These are phyloP conservation scores for Pseudevernia furfuracea DNA, from an alignment of 495 filamentous ascomycete genomes.

Conservation along the genomic window DNA sequence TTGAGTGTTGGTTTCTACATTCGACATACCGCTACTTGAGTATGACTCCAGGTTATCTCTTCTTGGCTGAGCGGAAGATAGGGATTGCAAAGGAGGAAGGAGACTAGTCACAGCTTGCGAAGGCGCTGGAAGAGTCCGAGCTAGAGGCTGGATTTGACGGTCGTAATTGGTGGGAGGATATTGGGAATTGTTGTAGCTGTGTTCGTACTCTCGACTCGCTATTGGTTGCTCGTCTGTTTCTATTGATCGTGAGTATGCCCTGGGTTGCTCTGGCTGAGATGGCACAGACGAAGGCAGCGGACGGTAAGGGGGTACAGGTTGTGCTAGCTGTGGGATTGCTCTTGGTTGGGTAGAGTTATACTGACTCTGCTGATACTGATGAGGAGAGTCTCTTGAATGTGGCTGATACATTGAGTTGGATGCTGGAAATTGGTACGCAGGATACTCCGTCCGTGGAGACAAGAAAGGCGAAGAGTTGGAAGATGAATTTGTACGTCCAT, in stretches of 20 bases:
- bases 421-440: slow-evolving; percentile 10
- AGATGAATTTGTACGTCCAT: slow-evolving; percentile 22
- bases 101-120: slow-evolving; percentile 13
- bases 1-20: slow-evolving; percentile 8
- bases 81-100: slow-evolving; percentile 21
- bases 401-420: slow-evolving; percentile 17
- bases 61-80: slow-evolving; percentile 14
- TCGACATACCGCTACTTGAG: slow-evolving; percentile 13
- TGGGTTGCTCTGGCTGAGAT: slow-evolving; percentile 11
- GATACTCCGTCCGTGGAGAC: slow-evolving; percentile 21
- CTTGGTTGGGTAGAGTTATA: slow-evolving; percentile 11
- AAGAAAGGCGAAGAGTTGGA: slow-evolving; percentile 26
- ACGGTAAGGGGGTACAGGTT: slow-evolving; percentile 20
- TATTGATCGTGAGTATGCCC: slow-evolving; percentile 8
- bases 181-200: slow-evolving; percentile 5
- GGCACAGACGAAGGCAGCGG: slow-evolving; percentile 5
- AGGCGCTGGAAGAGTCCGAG: slow-evolving; percentile 18
- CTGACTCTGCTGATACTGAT: slow-evolving; percentile 19
- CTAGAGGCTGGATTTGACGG: slow-evolving; percentile 9
- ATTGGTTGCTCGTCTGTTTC: slow-evolving; percentile 16
- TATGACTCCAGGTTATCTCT: slow-evolving; percentile 10
- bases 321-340: slow-evolving; percentile 16
- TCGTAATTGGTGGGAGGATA: slow-evolving; percentile 14
- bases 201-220: slow-evolving; percentile 7
- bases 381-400: slow-evolving; percentile 13